Evolutionary conservation across 2,329 filamentous ascomycete genomes (phyloP), one percentile per base, ranked within the genome.

Genomic region (Nigrospora sphaerica): DNA sequence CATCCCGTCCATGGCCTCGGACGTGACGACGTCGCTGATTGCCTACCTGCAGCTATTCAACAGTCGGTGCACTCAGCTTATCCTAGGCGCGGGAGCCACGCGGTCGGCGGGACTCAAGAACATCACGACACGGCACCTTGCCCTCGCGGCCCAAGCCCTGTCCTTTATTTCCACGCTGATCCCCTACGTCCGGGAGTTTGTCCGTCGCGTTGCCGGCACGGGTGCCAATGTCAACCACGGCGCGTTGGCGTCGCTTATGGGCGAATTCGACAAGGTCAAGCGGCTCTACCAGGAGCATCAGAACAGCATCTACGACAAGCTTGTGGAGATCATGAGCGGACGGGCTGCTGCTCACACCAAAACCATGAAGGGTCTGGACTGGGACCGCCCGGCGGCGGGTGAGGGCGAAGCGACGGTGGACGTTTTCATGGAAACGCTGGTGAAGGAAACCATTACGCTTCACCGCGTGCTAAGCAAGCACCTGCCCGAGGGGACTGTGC

Each of bases 31-130:
- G 3, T 85, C 83, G 1, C 77, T 98, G 12, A 73, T 96, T 37
- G 85, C 93, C 18, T 95, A 95, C 60, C 75, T 97, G 13, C 88
- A 93, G 54, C 76, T 95, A 4, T 98, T 97, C 75, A 96, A 98
- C 65, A 96, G 90, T 3, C 85, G 93, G 17, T 91, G 91, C 48
- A 95, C 87, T n/a, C 93, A 98, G 62, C 78, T 98, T 48, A 96
- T 98, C 53, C 81, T 98, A 7, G 93, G 93, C 1, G 93, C 93
- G 2, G 93, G 93, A 5, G 93, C 93, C 4, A 96, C 88, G 6
- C 77, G 82, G 33, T 90, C 86, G 19, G 93, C 91, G 1, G 92
- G 92, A 0, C 73, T 98, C 17, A 95, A 90, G 63, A 96, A 96
- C 59, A 98, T 98, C 62, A 95, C 88, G 0, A 95, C 93, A 0